Evolutionary conservation across 2,329 filamentous ascomycete species (phyloP), one percentile per base, ranked within the genome.

Genomic region (Coleophoma cylindrospora): DNA sequence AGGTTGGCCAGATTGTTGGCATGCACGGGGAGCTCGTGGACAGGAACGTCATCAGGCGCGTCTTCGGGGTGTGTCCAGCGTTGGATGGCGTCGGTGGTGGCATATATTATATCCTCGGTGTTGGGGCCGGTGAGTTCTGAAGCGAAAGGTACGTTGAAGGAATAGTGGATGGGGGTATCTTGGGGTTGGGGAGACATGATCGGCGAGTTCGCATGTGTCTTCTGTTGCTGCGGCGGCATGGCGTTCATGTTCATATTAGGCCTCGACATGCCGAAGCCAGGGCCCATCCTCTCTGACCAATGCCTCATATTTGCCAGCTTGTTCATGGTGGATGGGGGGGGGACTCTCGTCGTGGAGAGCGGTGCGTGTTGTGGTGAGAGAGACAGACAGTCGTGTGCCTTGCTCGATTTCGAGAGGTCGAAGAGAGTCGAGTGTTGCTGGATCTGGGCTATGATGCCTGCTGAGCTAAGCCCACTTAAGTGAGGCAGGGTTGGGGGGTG

Each of bases 71-170:
- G 92, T 46, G 90, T 94, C 94, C 94, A 99, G 67, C 89, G 84
- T 58, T 92, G 81, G 57, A 95, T 84, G 53, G 92, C 91, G 60
- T 90, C 88, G 51, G 84, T 83, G 56, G 89, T 96, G 56, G 92
- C 91, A 72, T 96, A 92, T 54, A 97, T 81, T 63, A 99, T 89
- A 70, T 97, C 91, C 69, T 96, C 91, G 59, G 87, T 87, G 64
- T 97, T 91, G 56, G 94, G 94, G 34, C 94, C 94, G 55, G 89
- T 82, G 54, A 99, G 83, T 63, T 92, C 92, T 57, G 89, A 95
- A 60, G 91, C 86, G 72, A 97, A 96, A 54, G 94, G 94, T 45
- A 99, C 87, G 67, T 96, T 97, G 83, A 99, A 97, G 57, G 90
- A 92, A 68, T 96, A 86, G 70, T 95, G 90, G 70, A 97, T 89